Base-by-base conservation (phyloP, 2,329 filamentous ascomycete genomes). In the Diaporthe caulivora region DNA sequence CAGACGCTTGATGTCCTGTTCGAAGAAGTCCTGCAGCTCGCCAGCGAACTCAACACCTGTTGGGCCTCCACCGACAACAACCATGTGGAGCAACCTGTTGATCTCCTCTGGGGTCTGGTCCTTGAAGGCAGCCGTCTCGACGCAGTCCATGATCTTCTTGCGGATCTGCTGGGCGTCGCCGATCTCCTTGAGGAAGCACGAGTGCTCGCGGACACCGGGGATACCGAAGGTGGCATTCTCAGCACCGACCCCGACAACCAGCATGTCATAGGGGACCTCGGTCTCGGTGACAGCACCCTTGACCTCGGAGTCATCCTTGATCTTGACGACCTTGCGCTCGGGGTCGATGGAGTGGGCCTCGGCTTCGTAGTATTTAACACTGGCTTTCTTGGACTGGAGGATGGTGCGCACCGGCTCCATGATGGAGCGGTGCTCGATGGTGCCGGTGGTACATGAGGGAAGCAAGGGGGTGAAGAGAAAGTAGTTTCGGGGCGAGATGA, bases 151-250 rank as follows among this genome's bases (percentile, higher is more conserved):
- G 85, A 99, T 98, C 85, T 95, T 95, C 89, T 96, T 98, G 81
- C 97, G 95, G 82, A 99, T 99, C 81, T 91, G 91, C 86, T 99
- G 97, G 73, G 97, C 97, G 83, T 99, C 97, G 77, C 90, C 92
- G 81, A 99, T 98, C 87, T 99, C 97, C 90, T 99, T 99, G 82
- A 99, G 86, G 90, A 99, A 99, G 87, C 95, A 98, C 79, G 94
- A 96, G 88, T 99, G 87, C 86, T 99, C 97, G 78, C 92, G 92
- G 72, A 99, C 97, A 83, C 97, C 97, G 71, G 95, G 95, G 80
- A 99, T 98, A 79, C 95, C 97, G 82, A 99, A 99, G 74, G 97
- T 99, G 70, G 97, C 96, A 85, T 98, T 99, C 88, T 98, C 97
- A 77, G 97, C 97, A 78, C 97, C 97, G 72, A 99, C 97, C 80